Conservation (phyloP, 139 green algal species). For the Chlorella vulgaris region DNA sequence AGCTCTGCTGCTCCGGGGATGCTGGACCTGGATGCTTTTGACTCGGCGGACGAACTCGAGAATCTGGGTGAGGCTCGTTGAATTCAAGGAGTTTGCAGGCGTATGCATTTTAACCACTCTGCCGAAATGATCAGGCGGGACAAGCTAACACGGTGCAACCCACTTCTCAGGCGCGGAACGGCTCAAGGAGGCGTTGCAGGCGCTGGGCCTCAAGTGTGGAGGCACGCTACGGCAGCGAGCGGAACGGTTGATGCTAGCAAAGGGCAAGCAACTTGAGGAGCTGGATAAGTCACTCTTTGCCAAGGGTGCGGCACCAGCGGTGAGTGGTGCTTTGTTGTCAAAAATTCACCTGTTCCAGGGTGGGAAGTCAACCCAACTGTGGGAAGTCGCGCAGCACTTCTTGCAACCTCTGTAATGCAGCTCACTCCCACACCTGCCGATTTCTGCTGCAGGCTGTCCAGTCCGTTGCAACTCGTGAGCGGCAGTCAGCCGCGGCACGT, state of each 20-base stretch:
- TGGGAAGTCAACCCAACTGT: too few relatives aligned
- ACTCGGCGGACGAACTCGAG: slow-evolving; percentile 84
- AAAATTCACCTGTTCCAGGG: not conserved
- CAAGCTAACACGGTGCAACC: too few relatives aligned
- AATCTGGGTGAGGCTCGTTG: slow-evolving; percentile 65
- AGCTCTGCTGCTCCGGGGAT: slow-evolving; percentile 1
- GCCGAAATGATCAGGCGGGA: too few relatives aligned
- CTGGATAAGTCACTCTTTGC: slow-evolving; percentile 83
- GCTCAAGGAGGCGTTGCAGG: slow-evolving; percentile 80
- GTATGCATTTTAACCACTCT: too few relatives aligned
- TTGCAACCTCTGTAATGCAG: too few relatives aligned
- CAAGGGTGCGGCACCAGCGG: slow-evolving; percentile 59
- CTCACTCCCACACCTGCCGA: not conserved
- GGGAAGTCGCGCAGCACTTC: too few relatives aligned
- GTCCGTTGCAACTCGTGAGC: not conserved
- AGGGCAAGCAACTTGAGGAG: slow-evolving; percentile 61
- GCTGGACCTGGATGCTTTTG: slow-evolving; percentile 85
- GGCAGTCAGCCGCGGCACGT: slow-evolving; percentile 1
- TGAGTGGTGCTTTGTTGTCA: not conserved
- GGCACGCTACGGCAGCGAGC: slow-evolving; percentile 88
- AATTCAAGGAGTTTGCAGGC: too few relatives aligned
- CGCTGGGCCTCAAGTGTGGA: slow-evolving; percentile 91
- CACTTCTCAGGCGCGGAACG: slow-evolving; percentile 61
- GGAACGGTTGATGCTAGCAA: slow-evolving; percentile 81
- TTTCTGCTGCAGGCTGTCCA: slow-evolving; percentile 12